These are phyloP conservation scores for Amphichorda felina DNA, from an alignment of 2,329 filamentous ascomycete genomes.

Conservation along the genomic window DNA sequence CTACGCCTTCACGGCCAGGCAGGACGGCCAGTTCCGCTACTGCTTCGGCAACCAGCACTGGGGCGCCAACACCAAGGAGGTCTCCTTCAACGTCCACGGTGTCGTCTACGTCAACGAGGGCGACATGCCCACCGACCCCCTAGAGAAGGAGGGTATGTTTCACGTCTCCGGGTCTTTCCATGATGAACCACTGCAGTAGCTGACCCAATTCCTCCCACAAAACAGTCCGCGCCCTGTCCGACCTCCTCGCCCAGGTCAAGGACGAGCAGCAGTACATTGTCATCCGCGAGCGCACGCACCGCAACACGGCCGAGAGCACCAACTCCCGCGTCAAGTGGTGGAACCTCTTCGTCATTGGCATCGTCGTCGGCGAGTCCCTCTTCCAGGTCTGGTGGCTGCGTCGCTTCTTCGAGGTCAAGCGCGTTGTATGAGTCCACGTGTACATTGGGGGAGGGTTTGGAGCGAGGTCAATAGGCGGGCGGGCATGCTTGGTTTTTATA, in stretches of 20 bases:
- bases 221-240: conserved; percentile 68
- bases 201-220: conserved; percentile 1
- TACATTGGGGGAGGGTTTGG: too few species aligned
- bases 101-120: conserved; percentile 92
- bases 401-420: conserved; percentile 87
- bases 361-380: conserved; percentile 81
- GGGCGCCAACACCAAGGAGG: conserved; percentile 92
- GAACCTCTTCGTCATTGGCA: conserved; percentile 90
- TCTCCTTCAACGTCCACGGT: conserved; percentile 98
- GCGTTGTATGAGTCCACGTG: conserved; percentile 31
- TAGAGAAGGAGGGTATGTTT: conserved; percentile 73
- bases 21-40: conserved; percentile 86
- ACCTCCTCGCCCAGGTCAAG: conserved; percentile 83
- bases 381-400: conserved; percentile 99
- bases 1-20: conserved; percentile 75
- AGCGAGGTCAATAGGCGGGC: too few species aligned
- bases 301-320: conserved; percentile 98
- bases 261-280: conserved; percentile 98
- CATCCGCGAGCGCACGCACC: conserved; percentile 85
- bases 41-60: conserved; percentile 99
- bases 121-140: conserved; percentile 72
- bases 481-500: background rate
- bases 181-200: background rate
- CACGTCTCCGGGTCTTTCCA: background rate
- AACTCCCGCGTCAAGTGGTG: conserved; percentile 98